Conservation (phyloP, 108 stramenopile genomes). For the Parietichytrium sp. region DNA sequence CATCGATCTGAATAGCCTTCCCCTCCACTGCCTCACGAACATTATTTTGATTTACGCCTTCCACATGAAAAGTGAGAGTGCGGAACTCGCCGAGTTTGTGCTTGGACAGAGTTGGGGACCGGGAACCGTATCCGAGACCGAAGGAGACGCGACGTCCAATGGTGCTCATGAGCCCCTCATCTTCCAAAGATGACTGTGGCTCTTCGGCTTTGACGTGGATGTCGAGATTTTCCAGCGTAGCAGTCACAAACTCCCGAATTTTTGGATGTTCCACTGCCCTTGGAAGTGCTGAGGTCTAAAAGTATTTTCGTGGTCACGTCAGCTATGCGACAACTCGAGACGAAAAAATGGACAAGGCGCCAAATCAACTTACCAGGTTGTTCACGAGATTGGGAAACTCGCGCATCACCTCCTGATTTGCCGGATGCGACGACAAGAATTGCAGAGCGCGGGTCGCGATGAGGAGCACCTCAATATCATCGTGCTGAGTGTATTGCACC, state of each 20-base stretch:
- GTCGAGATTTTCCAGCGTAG: not conserved
- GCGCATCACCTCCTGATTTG: not conserved
- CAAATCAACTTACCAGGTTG: no score
- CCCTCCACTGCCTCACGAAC: not conserved
- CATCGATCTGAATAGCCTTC: not conserved
- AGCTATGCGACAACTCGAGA: no score
- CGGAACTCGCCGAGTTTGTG: not conserved
- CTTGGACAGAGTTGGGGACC: no score
- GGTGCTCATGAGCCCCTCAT: no score
- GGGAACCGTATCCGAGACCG: no score
- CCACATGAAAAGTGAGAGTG: not conserved
- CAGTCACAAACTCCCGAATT: not conserved
- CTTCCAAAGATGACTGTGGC: no score
- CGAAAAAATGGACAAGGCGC: no score
- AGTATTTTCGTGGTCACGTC: no score
- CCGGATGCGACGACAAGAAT: not conserved
- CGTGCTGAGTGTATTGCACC: slow-evolving; percentile 25
- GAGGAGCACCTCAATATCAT: slow-evolving; percentile 33
- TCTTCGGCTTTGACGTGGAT: not conserved
- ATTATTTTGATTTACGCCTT: not conserved
- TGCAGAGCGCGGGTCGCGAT: slow-evolving; percentile 27
- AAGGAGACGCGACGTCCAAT: no score
- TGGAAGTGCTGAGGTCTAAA: no score
- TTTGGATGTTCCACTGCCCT: not conserved
- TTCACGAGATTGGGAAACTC: not conserved